phyloP scores from a whole-genome alignment of 208 protist genomes.

The Leishmania tarentolae region DNA sequence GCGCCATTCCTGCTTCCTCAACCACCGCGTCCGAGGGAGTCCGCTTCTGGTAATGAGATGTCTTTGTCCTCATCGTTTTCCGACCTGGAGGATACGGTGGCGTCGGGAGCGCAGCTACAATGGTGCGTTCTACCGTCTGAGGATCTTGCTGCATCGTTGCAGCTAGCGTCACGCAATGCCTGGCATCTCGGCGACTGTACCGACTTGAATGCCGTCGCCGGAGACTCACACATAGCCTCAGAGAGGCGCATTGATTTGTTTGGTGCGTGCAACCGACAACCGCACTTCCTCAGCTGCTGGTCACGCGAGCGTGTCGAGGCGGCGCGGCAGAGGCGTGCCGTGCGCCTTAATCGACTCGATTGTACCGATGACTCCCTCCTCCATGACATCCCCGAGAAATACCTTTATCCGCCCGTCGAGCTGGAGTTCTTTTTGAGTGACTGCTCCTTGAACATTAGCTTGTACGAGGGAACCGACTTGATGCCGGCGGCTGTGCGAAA shows the following conservation, averaged over 20 bases:
- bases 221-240: not conserved
- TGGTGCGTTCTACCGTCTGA: slow-evolving; percentile 15
- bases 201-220: not conserved
- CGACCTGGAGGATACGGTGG: slow-evolving; percentile 24
- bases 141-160: not conserved
- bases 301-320: slow-evolving; percentile 25
- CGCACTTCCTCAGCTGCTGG: slow-evolving; percentile 38
- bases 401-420: slow-evolving; percentile 33
- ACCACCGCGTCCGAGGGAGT: not conserved
- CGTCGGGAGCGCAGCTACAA: slow-evolving; percentile 13
- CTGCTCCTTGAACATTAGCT: slow-evolving; percentile 41
- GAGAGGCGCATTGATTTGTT: slow-evolving; percentile 18
- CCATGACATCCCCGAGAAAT: slow-evolving; percentile 27
- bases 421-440: slow-evolving; percentile 49
- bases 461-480: slow-evolving; percentile 63
- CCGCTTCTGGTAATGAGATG: not conserved
- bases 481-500: slow-evolving; percentile 32
- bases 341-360: slow-evolving; percentile 27
- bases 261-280: slow-evolving; percentile 15
- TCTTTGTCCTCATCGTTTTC: slow-evolving; percentile 36
- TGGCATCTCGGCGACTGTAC: not conserved
- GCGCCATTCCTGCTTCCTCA: not conserved
- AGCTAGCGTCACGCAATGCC: not conserved
- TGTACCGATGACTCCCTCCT: slow-evolving; percentile 32
- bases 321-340: slow-evolving; percentile 12